Base-by-base conservation (phyloP, 2,329 filamentous ascomycete genomes). In the Sphaceloma murrayae region DNA sequence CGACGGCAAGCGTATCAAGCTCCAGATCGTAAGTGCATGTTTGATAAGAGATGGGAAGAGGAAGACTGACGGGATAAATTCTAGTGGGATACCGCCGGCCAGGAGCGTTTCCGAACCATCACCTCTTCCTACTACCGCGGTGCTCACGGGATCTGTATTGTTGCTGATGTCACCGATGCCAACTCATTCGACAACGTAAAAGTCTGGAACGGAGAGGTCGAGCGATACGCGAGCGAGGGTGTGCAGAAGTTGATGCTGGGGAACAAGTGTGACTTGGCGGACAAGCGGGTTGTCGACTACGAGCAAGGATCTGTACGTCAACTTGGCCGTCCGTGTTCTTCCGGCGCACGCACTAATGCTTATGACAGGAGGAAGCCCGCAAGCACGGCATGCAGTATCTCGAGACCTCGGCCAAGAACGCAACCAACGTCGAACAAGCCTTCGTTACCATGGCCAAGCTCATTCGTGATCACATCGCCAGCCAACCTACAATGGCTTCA, bases 171-270 rank as follows among this genome's bases (percentile, higher is more conserved):
- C 62, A 98, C 91, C 56, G 91, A 98, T 67, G 95, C 96, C 89
- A 91, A 96, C 67, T 94, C 86, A 21, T 98, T 98, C 85, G 96
- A 98, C 81, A 98, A 96, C 73, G 91, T 98, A 60, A 96, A 98
- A 84, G 91, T 98, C 76, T 98, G 91, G 91, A 79, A 98, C 51
- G 91, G 98, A 69, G 91, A 98, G 73, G 98, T 98, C 59, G 91
- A 98, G 73, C 82, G 91, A 66, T 96, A 98, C 62, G 91, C 91
- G 58, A 98, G 91, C 56, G 91, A 98, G 71, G 91, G 91, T 54
- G 91, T 98, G 62, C 98, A 98, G 80, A 98, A 98, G 78, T 77
- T 98, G 54, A 80, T 98, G 51, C 89, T 98, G 51, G 91, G 91
- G 62, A 98, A 98, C 83, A 98, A 98, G 83, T 94, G 87, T 70